A percentile compares a stretch with the other conserved stretches of the same genome.
Conservation (phyloP, 108 stramenopile species). For the Cyclotella cryptica region DNA sequence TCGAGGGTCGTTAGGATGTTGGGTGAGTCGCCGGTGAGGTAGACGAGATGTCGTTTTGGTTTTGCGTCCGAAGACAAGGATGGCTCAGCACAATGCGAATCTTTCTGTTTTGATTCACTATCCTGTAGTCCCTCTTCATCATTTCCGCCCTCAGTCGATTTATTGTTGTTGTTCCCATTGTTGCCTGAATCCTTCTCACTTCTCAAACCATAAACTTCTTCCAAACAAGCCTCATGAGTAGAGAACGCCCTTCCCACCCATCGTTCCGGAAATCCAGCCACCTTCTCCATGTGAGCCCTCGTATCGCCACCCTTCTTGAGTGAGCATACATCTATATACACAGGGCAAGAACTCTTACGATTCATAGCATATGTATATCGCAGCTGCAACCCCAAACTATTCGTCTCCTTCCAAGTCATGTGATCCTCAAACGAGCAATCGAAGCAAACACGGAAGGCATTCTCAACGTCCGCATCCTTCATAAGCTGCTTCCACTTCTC, state of each 20-base stretch:
- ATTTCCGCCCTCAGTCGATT: background rate
- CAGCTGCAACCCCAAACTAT: constrained; percentile 71
- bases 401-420: constrained; percentile 76
- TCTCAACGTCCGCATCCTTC: constrained; percentile 32
- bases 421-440: constrained; percentile 79
- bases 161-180: background rate
- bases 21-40: constrained; percentile 84
- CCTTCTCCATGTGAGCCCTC: constrained; percentile 62
- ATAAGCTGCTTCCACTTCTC: constrained; percentile 60
- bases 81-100: background rate
- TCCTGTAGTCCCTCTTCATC: background rate
- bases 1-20: constrained; percentile 61
- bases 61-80: background rate
- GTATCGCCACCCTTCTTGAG: constrained; percentile 50
- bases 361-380: constrained; percentile 79
- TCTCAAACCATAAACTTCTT: constrained; percentile 47
- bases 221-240: constrained; percentile 49
- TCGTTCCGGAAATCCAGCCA: constrained; percentile 75
- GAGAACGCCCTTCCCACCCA: constrained; percentile 71
- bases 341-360: constrained; percentile 58
- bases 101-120: too few species aligned
- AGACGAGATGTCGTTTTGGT: constrained; percentile 61
- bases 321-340: constrained; percentile 55
- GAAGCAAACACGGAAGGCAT: constrained; percentile 60
- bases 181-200: background rate